These are phyloP conservation scores for Phaeotremella skinneri DNA, from an alignment of 768 basidiomycete species.

Conservation along the genomic window DNA sequence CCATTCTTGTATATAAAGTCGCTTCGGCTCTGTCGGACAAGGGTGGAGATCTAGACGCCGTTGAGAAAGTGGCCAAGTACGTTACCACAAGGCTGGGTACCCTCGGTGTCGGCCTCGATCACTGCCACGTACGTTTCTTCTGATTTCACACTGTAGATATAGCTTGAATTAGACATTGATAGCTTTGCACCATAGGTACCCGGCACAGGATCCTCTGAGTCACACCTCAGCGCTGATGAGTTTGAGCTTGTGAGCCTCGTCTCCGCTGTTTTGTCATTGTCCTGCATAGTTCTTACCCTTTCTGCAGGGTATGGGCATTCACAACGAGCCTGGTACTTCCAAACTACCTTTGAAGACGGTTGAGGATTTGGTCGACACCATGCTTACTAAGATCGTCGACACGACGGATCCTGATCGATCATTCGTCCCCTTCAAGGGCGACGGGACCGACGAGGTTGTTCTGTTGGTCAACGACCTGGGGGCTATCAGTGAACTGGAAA, in stretches of 20 bases:
- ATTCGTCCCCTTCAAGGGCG: constrained; percentile 54
- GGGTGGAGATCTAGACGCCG: constrained; percentile 49
- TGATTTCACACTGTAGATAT: neutral
- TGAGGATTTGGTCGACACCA: constrained; percentile 48
- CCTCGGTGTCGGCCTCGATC: constrained; percentile 53
- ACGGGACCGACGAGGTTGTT: constrained; percentile 63
- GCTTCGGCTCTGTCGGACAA: constrained; percentile 51
- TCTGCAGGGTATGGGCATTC: constrained; percentile 51
- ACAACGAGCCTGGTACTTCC: constrained; percentile 55
- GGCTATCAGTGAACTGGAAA: constrained; percentile 47
- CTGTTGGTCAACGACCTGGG: constrained; percentile 54
- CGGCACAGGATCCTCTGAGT: constrained; percentile 49
- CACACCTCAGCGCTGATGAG: constrained; percentile 49
- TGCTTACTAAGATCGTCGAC: constrained; percentile 50
- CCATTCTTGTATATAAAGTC: constrained; percentile 54
- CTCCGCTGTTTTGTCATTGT: neutral
- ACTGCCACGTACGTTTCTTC: constrained; percentile 50
- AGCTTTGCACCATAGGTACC: constrained; percentile 43
- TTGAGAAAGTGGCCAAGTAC: constrained; percentile 46
- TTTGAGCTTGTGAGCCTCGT: constrained; percentile 46
- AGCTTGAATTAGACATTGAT: neutral
- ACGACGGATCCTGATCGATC: constrained; percentile 52
- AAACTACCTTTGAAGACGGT: constrained; percentile 43
- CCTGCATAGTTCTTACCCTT: neutral
- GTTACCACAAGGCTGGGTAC: constrained; percentile 49